A percentile compares a stretch with the other conserved stretches of the same genome.
Evolutionary conservation across 2,329 filamentous ascomycete species (phyloP).

Genomic region (Fusarium sublunatum): DNA sequence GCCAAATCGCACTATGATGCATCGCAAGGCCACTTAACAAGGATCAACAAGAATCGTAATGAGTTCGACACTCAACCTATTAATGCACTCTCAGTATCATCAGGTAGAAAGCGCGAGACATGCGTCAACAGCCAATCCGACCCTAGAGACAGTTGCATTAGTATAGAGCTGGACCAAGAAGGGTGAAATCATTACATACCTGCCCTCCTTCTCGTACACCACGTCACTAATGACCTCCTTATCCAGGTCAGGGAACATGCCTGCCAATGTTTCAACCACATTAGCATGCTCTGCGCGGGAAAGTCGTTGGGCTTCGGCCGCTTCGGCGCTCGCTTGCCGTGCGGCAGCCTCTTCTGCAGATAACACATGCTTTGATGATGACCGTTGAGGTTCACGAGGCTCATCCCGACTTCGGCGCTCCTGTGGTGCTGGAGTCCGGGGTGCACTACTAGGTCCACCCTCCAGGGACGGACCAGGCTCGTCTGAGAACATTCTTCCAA

Average conservation of each 20-base stretch:
- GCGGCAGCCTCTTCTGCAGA: constrained; percentile 89
- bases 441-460: constrained; percentile 47
- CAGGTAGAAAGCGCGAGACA: constrained; percentile 76
- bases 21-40: neutral
- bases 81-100: constrained; percentile 15
- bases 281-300: constrained; percentile 87
- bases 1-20: constrained; percentile 6
- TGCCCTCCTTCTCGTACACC: constrained; percentile 92
- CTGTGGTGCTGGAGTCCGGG: constrained; percentile 54
- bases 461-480: constrained; percentile 58
- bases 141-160: constrained; percentile 59
- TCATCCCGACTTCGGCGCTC: constrained; percentile 50
- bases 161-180: neutral
- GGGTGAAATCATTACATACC: constrained; percentile 65
- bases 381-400: constrained; percentile 48
- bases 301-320: constrained; percentile 85
- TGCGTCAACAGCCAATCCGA: constrained; percentile 86
- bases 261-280: constrained; percentile 90
- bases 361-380: constrained; percentile 58
- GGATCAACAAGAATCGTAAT: neutral
- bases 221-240: constrained; percentile 96
- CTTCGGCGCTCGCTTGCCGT: constrained; percentile 88
- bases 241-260: constrained; percentile 97
- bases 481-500: constrained; percentile 93
- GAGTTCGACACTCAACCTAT: constrained; percentile 6